Base-by-base conservation (phyloP, 192 early-diverging fungal species). In the Rhizophagus sp. region DNA sequence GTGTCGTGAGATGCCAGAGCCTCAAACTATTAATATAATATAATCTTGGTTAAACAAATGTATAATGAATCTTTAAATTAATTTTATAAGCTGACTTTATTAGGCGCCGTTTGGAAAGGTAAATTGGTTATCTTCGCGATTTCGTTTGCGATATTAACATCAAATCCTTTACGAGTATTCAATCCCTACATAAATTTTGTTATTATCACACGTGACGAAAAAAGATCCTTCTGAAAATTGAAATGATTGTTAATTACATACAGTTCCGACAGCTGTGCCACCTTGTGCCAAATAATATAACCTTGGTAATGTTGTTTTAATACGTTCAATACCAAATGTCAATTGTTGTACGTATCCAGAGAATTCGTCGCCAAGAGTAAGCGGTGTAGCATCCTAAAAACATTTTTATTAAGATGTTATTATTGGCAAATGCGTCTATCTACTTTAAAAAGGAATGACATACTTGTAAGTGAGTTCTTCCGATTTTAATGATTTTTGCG, bases 1-100 rank as follows among this genome's bases (percentile, higher is more conserved):
- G 98, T 96, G 85, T 99, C 98, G 84, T 99, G 98, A 49, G 97
- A 94, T 41, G 97, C 98, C 72, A 99, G 93, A 22, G 98, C 97
- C 87, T 99, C 98, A 79, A 99, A 99, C 91, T 90, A 82, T 10
- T 41, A 49, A 34, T 74, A 36, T 12, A 39, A 47, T 76, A 80
- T 49, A 65, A 25, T 12, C 52, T 33, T 64, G 67, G 64, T 74
- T 7, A 27, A 30, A n/a, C 19, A 27, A 49, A 33, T 39, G 4
- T 11, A n/a, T 50, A 3, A 44, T 36, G 19, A 13, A 33, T 6
- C 49, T 33, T 17, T 22, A 15, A 69, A 50, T 49, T 52, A 19
- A 68, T 44, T 68, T 41, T 50, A 49, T 17, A 47, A 57, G n/a
- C 57, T 74, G 68, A 90, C 88, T 85, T 99, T 99, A 92, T 99